Base-by-base conservation (phyloP, 2,329 filamentous ascomycete species). In the Ploettnerulaceae sp. region DNA sequence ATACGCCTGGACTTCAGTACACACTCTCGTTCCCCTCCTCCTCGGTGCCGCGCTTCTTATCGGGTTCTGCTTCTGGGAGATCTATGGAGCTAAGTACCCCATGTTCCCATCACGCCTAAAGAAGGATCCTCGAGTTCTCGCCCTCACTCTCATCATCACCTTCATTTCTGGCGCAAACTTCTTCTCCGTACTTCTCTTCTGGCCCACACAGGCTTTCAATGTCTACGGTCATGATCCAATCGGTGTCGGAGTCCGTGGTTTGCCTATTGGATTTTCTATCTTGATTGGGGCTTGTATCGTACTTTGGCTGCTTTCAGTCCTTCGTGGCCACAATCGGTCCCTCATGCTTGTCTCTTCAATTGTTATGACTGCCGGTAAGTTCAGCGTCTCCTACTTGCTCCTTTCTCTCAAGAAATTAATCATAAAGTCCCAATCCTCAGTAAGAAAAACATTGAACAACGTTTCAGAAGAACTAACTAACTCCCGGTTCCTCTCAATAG, bases 351-450 rank as follows among this genome's bases (percentile, higher is more conserved):
- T 71, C 21, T 76, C 76, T 48, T 79, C 75, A 2, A 60, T 74
- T 5, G 54, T 84, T 24, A 86, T 85, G 82, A 86, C 82, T 1
- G 79, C 77, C 12, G 79, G n/a, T n/a, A n/a, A n/a, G n/a, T n/a
- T n/a, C n/a, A n/a, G n/a, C n/a, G n/a, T n/a, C n/a, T n/a, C n/a
- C n/a, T n/a, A n/a, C n/a, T n/a, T n/a, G n/a, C n/a, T n/a, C n/a
- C n/a, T n/a, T n/a, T n/a, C n/a, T n/a, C n/a, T n/a, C n/a, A n/a
- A n/a, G n/a, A n/a, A n/a, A n/a, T n/a, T n/a, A n/a, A n/a, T n/a
- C n/a, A n/a, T n/a, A n/a, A n/a, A n/a, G n/a, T n/a, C n/a, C n/a
- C n/a, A n/a, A n/a, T n/a, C n/a, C n/a, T n/a, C n/a, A n/a, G n/a
- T n/a, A n/a, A n/a, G n/a, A n/a, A n/a, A n/a, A n/a, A n/a, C n/a